These are phyloP conservation scores for Tubosaeta brunneosetosa DNA, from an alignment of 768 basidiomycete genomes.

Conservation along the genomic window DNA sequence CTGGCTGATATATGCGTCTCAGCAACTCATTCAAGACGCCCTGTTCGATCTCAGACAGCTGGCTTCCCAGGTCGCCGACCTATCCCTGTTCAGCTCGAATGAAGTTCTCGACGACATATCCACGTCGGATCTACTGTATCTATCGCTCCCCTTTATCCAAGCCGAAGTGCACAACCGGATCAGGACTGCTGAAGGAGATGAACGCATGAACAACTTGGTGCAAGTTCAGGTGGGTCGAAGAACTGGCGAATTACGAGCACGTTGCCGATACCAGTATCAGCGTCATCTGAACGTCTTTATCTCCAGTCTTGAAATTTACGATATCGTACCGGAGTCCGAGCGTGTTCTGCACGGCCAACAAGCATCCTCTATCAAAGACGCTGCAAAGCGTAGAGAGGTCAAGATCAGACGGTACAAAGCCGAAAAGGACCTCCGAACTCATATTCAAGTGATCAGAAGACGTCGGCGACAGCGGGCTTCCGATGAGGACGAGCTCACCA, in stretches of 20 bases:
- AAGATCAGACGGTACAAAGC: constrained; percentile 90
- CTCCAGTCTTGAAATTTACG: constrained; percentile 55
- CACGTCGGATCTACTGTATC: constrained; percentile 69
- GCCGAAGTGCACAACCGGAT: constrained; percentile 64
- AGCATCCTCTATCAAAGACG: constrained; percentile 50
- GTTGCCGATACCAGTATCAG: constrained; percentile 32
- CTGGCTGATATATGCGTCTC: constrained; percentile 8
- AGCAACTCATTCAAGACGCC: constrained; percentile 59
- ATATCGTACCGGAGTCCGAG: constrained; percentile 59
- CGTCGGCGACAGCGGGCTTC: constrained; percentile 41
- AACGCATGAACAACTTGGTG: constrained; percentile 52
- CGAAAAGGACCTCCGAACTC: constrained; percentile 72
- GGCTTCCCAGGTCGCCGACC: constrained; percentile 47
- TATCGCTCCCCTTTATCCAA: constrained; percentile 64
- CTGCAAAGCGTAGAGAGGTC: constrained; percentile 67
- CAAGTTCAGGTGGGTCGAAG: constrained; percentile 51
- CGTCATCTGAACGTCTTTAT: constrained; percentile 45
- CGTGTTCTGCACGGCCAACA: constrained; percentile 49
- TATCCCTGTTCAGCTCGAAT: constrained; percentile 80
- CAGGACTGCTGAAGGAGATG: constrained; percentile 49
- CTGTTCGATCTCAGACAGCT: constrained; percentile 54
- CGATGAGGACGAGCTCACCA: constrained; percentile 35
- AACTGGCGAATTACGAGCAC: constrained; percentile 1
- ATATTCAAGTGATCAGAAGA: constrained; percentile 60
- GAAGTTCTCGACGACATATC: constrained; percentile 80